Evolutionary conservation across 163 green algal species (phyloP).

Genomic region (Trebouxia gelatinosa): DNA sequence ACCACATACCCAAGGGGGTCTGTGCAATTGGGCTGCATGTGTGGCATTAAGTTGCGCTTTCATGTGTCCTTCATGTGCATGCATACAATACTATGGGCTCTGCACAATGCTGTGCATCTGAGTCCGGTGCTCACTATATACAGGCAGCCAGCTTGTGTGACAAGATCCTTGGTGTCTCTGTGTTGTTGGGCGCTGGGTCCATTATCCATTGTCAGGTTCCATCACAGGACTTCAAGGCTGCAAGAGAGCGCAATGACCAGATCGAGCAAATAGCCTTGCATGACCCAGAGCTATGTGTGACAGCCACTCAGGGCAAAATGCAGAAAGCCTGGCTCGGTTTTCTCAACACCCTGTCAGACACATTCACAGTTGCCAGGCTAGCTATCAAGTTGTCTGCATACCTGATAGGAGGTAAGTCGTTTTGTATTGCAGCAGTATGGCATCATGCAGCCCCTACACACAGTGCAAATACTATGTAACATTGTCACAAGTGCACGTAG

Average conservation of each 20-base stretch:
- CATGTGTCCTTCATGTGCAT: too few species aligned
- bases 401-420: slow-evolving; percentile 42
- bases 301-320: not conserved
- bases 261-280: slow-evolving; percentile 29
- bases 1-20: too few species aligned
- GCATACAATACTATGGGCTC: too few species aligned
- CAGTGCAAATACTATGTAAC: not conserved
- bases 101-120: too few species aligned
- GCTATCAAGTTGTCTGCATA: slow-evolving; percentile 31
- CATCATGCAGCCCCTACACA: not conserved
- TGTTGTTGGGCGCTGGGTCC: too few species aligned
- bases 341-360: slow-evolving; percentile 23
- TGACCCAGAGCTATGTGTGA: not conserved
- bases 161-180: too few species aligned
- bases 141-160: too few species aligned
- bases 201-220: too few species aligned
- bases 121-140: too few species aligned
- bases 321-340: slow-evolving; percentile 7
- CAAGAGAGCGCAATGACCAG: not conserved
- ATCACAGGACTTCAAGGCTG: not conserved
- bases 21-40: too few species aligned
- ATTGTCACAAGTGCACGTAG: not conserved
- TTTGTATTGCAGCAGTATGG: not conserved
- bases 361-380: slow-evolving; percentile 31
- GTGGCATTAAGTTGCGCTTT: too few species aligned